A percentile compares a stretch with the other conserved stretches of the same genome.
Conservation (phyloP, 2,329 filamentous ascomycete genomes). For the Coniochaeta sp. region DNA sequence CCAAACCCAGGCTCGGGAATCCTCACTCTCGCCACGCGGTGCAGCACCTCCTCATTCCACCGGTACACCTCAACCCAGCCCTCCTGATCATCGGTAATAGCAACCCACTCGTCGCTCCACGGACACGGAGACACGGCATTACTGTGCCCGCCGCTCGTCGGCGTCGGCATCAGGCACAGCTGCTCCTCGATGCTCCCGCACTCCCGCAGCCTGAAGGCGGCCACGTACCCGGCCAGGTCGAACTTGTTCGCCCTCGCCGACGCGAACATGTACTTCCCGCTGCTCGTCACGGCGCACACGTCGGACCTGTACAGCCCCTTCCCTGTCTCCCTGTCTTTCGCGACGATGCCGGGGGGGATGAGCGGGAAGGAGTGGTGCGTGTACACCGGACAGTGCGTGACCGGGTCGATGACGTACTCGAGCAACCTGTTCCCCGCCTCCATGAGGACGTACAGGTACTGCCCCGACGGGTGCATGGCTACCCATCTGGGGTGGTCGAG, state of each 20-base stretch:
- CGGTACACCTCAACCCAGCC: conserved; percentile 84
- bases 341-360: conserved; percentile 64
- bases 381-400: conserved; percentile 68
- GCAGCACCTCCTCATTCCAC: conserved; percentile 76
- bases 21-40: conserved; percentile 67
- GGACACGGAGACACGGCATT: conserved; percentile 82
- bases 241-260: conserved; percentile 74
- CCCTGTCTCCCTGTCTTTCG: conserved; percentile 29
- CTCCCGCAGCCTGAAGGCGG: conserved; percentile 65
- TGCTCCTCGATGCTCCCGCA: conserved; percentile 69
- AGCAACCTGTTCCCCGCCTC: conserved; percentile 80
- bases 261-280: conserved; percentile 72
- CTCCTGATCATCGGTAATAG: conserved; percentile 80
- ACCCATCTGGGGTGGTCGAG: conserved; percentile 85
- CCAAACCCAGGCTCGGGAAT: conserved; percentile 85
- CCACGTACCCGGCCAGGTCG: conserved; percentile 73
- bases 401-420: conserved; percentile 72
- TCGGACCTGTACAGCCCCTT: conserved; percentile 72
- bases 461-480: conserved; percentile 69
- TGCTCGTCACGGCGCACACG: conserved; percentile 67
- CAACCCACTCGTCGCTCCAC: conserved; percentile 85
- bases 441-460: conserved; percentile 81
- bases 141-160: conserved; percentile 80
- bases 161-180: conserved; percentile 75
- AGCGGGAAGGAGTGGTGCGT: conserved; percentile 71